Evolutionary conservation across 116 monocot species (phyloP), one percentile per base, ranked within the genome.

Genomic region (Posidonia oceanica): DNA sequence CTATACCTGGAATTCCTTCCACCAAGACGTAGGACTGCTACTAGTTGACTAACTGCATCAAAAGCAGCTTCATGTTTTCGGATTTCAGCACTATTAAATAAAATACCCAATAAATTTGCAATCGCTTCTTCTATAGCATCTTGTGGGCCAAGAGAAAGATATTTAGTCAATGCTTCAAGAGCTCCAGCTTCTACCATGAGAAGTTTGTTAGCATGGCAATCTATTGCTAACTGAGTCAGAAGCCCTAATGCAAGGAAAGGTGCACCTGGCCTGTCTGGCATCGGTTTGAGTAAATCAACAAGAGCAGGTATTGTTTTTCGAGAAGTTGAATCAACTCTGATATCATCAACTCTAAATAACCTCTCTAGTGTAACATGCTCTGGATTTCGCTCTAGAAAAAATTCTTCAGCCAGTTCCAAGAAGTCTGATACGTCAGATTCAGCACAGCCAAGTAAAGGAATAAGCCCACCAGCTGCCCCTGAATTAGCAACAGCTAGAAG

Each of bases 251-350:
- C 80, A 66, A 97, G 82, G 79, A 80, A 85, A 75, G 97, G 92
- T 68, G 97, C 97, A 76, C 97, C 93, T 48, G 97, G 97, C 66
- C 89, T 71, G 54, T 97, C 97, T 61, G 97, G 97, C 66, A 97
- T 97, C 51, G 97, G 97, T 80, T 90, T 92, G 59, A 97, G 89
- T 57, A 97, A 70, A 85, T 97, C 97, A 75, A 97, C 97, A 74
- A 97, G 85, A 52, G 71, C 72, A 74, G 97, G 97, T 67, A 97
- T 89, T 62, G 82, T 81, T 81, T 97, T 97, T 62, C 83, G 75
- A 72, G 92, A 85, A 73, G 87, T 77, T 52, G 89, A 76, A 52
- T 92, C 87, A 64, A 80, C 79, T 71, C 89, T 82, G 59, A 92
- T 89, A 22, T 97, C 97, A 72, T 97, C 97, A 74, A 89, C 85